Evolutionary conservation across 73 alveolate genomes (phyloP), one percentile per base, ranked within the genome.

Genomic region (Stentor roeselii): DNA sequence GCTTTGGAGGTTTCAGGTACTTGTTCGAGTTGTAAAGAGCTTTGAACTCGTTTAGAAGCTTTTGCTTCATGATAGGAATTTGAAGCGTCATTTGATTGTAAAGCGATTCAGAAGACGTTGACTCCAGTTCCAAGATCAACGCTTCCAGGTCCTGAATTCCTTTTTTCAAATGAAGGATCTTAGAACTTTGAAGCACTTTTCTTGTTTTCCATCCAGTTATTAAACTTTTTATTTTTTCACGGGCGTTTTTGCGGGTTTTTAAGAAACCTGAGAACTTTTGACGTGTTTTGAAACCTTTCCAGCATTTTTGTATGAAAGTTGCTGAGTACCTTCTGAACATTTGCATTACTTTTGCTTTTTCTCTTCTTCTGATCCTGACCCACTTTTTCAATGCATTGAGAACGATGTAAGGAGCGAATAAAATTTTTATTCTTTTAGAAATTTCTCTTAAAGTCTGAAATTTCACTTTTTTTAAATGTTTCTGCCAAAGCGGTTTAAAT

Each of bases 301-400:
- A 67, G 21, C 21, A n/a, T 32, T 67, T 67, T 34, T 67, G 80
- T 67, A 67, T 67, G 34, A 30, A 67, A 21, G 34, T 32, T 30
- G 80, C 80, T 21, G 80, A 67, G 37, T 67, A 67, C 34, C 34
- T 40, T 40, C n/a, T 32, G 2, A 67, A 67, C 80, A 67, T 67
- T 1, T 67, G 15, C n/a, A 21, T 21, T 1, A 67, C 41, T 34
- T 67, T 27, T 34, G 14, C 15, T 67, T 67, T 67, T 67, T 67
- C 80, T 67, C 34, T 67, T 34, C 41, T 21, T 40, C 80, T 67
- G 11, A 67, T 30, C 80, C 14, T 21, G 15, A 67, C 80, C 37
- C 80, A 67, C 37, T 21, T 67, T 34, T 34, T 21, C 34, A 67
- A 67, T 27, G 80, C 80, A 27, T 34, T 67, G 21, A 67, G 34